Evolutionary conservation across 768 basidiomycete species (phyloP), one percentile per base, ranked within the genome.

Genomic region (Chalciporus pseudorubinellus): DNA sequence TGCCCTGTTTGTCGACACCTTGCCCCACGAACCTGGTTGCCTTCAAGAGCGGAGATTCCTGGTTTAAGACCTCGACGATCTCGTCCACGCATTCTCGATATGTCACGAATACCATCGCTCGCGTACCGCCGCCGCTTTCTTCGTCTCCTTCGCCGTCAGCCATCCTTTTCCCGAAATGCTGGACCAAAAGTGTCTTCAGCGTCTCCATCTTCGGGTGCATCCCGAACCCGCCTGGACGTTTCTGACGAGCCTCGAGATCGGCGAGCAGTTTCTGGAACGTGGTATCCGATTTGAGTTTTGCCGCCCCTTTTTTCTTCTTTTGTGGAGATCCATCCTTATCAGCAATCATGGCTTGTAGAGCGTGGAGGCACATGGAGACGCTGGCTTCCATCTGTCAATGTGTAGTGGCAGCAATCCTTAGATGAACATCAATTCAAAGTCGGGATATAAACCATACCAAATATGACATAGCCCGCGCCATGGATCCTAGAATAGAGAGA

Each of bases 91-190:
- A 90, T 47, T 89, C 84, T 50, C 97, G 77, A 67, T 82, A 95
- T n/a, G 89, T 86, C 46, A 88, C 87, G 65, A 98, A 99, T 16
- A 99, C 90, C 88, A 98, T 99, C 18, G 87, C 90, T 54, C 85
- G 79, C 2, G 92, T 92, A 41, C 60, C 66, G 22, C 59, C 65
- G 13, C 57, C 62, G 20, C 60, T 70, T 10, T 44, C 63, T 12
- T 66, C 76, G 18, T 70, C 70, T 7, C 77, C 76, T n/a, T 70
- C 69, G 43, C 71, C 72, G 50, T 80, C 72, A 4, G 77, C 80
- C 29, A 65, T 58, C 44, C 52, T 51, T 46, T 57, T 57, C 28
- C 67, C 67, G 63, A 98, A 97, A 68, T 97, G 89, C 39, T 90
- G 81, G 16, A 95, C 69, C 6, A 92, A 72, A 24, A 98, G 73